Evolutionary conservation across 192 early-diverging fungal genomes (phyloP).

Genomic region (Lobosporangium transversale): DNA sequence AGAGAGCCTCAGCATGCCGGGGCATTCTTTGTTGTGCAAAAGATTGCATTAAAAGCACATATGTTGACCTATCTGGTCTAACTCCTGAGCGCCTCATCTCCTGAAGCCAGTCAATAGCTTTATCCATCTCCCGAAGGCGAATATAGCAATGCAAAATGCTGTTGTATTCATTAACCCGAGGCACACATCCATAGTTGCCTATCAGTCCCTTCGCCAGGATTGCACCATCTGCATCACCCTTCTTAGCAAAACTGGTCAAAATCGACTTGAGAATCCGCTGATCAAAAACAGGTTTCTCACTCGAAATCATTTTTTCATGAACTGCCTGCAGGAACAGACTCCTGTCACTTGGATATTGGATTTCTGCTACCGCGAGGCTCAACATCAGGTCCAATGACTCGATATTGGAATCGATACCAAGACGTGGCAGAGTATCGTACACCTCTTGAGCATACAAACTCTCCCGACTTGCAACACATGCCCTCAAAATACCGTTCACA

Average conservation of each 20-base stretch:
- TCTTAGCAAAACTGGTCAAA: constrained; percentile 30
- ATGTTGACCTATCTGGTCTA: constrained; percentile 20
- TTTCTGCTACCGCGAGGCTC: constrained; percentile 25
- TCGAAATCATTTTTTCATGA: constrained; percentile 12
- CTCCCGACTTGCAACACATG: constrained; percentile 22
- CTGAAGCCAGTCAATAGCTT: constrained; percentile 30
- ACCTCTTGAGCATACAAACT: constrained; percentile 30
- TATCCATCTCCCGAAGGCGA: constrained; percentile 19
- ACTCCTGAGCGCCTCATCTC: constrained; percentile 21
- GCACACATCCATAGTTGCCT: constrained; percentile 20
- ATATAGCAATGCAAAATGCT: constrained; percentile 34
- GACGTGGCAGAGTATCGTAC: constrained; percentile 20
- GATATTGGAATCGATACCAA: constrained; percentile 17
- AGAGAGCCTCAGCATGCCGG: constrained; percentile 36
- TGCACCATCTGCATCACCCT: constrained; percentile 41
- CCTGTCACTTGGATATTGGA: constrained; percentile 24
- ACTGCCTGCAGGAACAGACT: constrained; percentile 11
- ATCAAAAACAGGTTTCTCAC: constrained; percentile 19
- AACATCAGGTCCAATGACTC: constrained; percentile 48
- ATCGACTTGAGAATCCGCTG: constrained; percentile 31
- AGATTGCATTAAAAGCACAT: constrained; percentile 24
- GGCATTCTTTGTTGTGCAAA: constrained; percentile 37
- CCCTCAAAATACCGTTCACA: constrained; percentile 37
- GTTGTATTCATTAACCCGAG: constrained; percentile 22
- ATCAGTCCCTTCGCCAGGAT: constrained; percentile 22